Evolutionary conservation across 1,284 basidiomycete species (phyloP).

Genomic region (Fomitiporia mediterranea): DNA sequence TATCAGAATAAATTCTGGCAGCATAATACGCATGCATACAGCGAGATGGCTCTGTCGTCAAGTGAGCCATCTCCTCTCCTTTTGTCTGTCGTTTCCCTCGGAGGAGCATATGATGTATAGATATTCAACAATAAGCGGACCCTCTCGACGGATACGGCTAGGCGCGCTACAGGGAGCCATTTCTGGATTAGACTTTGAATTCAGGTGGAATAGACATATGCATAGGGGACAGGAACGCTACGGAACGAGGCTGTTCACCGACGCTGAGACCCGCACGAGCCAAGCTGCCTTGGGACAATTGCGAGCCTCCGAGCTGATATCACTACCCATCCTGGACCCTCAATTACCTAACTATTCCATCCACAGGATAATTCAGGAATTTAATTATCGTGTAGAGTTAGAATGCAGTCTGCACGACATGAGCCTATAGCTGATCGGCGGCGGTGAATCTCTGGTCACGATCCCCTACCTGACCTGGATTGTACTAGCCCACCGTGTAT

Average conservation of each 20-base stretch:
- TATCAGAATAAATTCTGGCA: too few relatives aligned
- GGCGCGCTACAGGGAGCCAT: too few relatives aligned
- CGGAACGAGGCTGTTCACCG: conserved; percentile 1
- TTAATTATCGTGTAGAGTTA: not conserved
- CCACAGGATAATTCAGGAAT: conserved; percentile 1
- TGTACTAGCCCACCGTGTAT: not conserved
- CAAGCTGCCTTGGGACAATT: not conserved
- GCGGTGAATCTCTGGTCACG: not conserved
- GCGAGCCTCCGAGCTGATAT: too few relatives aligned
- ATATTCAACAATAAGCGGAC: not conserved
- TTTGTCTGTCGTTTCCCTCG: too few relatives aligned
- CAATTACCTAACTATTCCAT: not conserved
- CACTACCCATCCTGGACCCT: not conserved
- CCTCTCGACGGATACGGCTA: not conserved
- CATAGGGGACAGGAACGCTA: not conserved
- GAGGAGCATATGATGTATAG: not conserved
- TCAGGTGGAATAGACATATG: conserved; percentile 1
- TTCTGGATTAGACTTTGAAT: not conserved
- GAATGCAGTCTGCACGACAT: not conserved
- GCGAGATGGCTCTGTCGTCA: too few relatives aligned
- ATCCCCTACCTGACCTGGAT: too few relatives aligned
- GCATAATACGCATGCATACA: too few relatives aligned
- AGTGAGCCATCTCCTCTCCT: too few relatives aligned
- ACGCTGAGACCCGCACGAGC: not conserved
- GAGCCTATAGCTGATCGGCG: not conserved